A percentile compares a stretch with the other conserved stretches of the same genome.
phyloP scores from a whole-genome alignment of 805 yeast species.

The Spathaspora boniae region DNA sequence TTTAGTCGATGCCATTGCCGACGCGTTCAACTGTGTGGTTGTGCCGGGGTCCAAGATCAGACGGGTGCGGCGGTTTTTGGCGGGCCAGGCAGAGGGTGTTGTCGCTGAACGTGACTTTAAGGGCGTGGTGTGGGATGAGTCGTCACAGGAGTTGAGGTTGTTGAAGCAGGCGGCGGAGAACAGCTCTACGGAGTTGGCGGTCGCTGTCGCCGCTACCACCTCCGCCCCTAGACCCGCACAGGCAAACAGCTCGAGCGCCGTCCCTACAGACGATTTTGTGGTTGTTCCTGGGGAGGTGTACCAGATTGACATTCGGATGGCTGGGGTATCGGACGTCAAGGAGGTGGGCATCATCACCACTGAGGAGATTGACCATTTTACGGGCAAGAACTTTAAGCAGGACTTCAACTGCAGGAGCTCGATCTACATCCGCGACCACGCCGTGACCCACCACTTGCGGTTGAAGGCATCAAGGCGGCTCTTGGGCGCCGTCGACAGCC shows the following conservation, averaged over 20 bases:
- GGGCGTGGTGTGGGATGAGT: slow-evolving; percentile 86
- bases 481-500: slow-evolving; percentile 65
- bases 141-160: slow-evolving; percentile 66
- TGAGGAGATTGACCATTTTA: slow-evolving; percentile 59
- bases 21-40: slow-evolving; percentile 73
- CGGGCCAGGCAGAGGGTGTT: slow-evolving; percentile 92
- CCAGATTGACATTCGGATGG: slow-evolving; percentile 77
- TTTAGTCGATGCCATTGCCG: slow-evolving; percentile 85
- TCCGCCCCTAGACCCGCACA: slow-evolving; percentile 7
- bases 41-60: slow-evolving; percentile 93
- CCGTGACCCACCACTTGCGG: slow-evolving; percentile 74
- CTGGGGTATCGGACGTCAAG: slow-evolving; percentile 51
- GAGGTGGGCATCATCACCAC: slow-evolving; percentile 68
- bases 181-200: slow-evolving; percentile 11
- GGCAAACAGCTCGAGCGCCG: slow-evolving; percentile 44
- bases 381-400: slow-evolving; percentile 58
- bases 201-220: slow-evolving; percentile 8
- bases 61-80: slow-evolving; percentile 86
- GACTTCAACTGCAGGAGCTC: slow-evolving; percentile 61
- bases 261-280: slow-evolving; percentile 69
- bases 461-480: slow-evolving; percentile 70
- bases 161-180: slow-evolving; percentile 40
- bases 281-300: slow-evolving; percentile 84
- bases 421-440: slow-evolving; percentile 79
- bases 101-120: slow-evolving; percentile 91